Evolutionary conservation across 768 basidiomycete genomes (phyloP), one percentile per base, ranked within the genome.

Genomic region (Podaxis sp.): DNA sequence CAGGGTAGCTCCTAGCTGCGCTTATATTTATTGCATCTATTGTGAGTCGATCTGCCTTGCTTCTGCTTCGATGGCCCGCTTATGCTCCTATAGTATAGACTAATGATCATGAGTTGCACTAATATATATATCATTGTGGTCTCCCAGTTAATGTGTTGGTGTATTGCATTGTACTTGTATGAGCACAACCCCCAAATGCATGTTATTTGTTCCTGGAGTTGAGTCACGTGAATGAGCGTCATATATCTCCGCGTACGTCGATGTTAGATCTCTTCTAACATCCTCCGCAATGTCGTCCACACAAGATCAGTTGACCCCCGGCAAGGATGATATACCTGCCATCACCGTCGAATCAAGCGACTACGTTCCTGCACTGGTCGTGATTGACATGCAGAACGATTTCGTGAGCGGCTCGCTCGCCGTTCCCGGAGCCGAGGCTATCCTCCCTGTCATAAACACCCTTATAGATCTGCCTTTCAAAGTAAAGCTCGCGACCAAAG

Each of bases 341-440:
- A 55, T 62, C 9, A n/a, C 6, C 4, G 54, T 62, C 29, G 61
- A 67, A n/a, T 64, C 61, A 22, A 59, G 64, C n/a, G 51, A 59
- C 19, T 76, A 78, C 64, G 71, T 69, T 1, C 80, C 81, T 36
- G 91, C 87, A 0, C 79, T 93, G 22, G 69, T 93, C 56, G 81
- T 93, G 59, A 77, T 94, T 40, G 93, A 94, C 70, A 82, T 92
- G 72, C 93, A 96, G 71, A 83, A 91, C 69, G 93, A 96, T 72
- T 96, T 96, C 68, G 82, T 93, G 27, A 72, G 75, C 19, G 93
- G 93, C 2, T 81, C 86, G 4, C 83, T 96, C 40, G 86, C 91
- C 2, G 90, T 93, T 12, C 76, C 83, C 1, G 79, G 78, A 19
- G 93, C 85, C 0, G 75, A 80, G 33, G 74, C 77, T 4, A 85